Percentiles rank a stretch among this genome's conserved stretches.
These are phyloP conservation scores for Dionaea muscipula DNA, from an alignment of 179 eudicot genomes.

Conservation along the genomic window DNA sequence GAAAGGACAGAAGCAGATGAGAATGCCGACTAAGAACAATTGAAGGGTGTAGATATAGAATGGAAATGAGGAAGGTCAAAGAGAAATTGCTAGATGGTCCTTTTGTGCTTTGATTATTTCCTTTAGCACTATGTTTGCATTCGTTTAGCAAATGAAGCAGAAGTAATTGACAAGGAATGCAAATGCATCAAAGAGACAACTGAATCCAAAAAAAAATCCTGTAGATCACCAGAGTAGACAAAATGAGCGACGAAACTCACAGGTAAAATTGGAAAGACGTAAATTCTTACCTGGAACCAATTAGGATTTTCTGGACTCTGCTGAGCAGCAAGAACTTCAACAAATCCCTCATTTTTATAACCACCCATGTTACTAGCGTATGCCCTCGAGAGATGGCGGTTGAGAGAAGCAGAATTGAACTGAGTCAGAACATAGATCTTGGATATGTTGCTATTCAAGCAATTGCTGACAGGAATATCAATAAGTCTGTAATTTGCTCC, in stretches of 20 bases:
- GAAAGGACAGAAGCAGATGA: conserved; percentile 4
- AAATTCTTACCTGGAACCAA: conserved; percentile 73
- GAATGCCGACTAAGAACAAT: background rate
- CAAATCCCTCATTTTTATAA: conserved; percentile 90
- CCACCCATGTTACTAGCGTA: conserved; percentile 91
- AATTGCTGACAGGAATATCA: conserved; percentile 92
- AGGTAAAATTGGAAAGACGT: background rate
- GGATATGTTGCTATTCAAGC: conserved; percentile 80
- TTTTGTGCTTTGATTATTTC: no score
- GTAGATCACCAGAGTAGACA: no score
- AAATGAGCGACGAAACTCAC: background rate
- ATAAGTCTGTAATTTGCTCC: conserved; percentile 88
- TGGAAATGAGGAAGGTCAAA: no score
- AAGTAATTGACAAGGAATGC: no score
- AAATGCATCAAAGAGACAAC: no score
- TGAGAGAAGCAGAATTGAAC: conserved; percentile 87
- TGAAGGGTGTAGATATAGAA: no score
- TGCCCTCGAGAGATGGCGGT: conserved; percentile 82
- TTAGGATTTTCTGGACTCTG: conserved; percentile 93
- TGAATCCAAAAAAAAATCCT: no score
- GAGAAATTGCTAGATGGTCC: no score
- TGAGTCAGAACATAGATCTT: conserved; percentile 89
- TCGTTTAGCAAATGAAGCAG: no score
- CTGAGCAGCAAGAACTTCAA: conserved; percentile 95
- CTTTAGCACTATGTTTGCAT: no score